Base-by-base conservation (phyloP, 495 filamentous ascomycete species). In the Penicillium lagena region DNA sequence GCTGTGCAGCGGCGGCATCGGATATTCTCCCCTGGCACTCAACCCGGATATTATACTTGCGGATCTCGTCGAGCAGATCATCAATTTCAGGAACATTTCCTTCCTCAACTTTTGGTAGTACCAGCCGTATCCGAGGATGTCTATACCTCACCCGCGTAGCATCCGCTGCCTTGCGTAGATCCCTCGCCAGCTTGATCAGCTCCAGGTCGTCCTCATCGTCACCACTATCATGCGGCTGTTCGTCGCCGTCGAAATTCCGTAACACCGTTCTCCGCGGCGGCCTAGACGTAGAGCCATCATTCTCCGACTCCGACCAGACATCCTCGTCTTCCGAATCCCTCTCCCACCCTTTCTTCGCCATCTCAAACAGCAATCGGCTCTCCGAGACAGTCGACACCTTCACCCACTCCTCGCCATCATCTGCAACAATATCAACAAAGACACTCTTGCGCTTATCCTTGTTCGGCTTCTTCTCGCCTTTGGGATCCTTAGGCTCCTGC, bases 271-370 rank as follows among this genome's bases (percentile, higher is more conserved):
- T 46, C 37, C 17, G 31, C 14, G 10, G 31, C 2, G 39, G 36
- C 11, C 45, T 44, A 12, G 13, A 51, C 42, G 40, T 66, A 49
- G 22, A 22, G 1, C 57, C 62, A 22, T 67, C 70, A 14, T 65
- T 64, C 9, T 60, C 55, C 2, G 54, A 54, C 14, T 38, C 49
- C 9, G 57, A 58, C 17, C 63, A 62, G 29, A 64, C 65, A 49
- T 71, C 71, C 12, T 51, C 33, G 31, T 48, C 55, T 39, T 42
- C 49, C n/a, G 22, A 22, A 22, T 58, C 58, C 15, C 56, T 61
- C 51, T 80, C 78, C 76, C 78, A 82, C 7, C 78, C 78, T 37
- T 76, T 77, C 60, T 82, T 75, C n/a, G 80, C 80, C 55, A 83
- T 75, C 42, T 83, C 79, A 47, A 80, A 76, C 35, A 80, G 54